Evolutionary conservation across 345 rosid genomes (phyloP), one percentile per base, ranked within the genome.

Genomic region (Eucalyptus microcorys): DNA sequence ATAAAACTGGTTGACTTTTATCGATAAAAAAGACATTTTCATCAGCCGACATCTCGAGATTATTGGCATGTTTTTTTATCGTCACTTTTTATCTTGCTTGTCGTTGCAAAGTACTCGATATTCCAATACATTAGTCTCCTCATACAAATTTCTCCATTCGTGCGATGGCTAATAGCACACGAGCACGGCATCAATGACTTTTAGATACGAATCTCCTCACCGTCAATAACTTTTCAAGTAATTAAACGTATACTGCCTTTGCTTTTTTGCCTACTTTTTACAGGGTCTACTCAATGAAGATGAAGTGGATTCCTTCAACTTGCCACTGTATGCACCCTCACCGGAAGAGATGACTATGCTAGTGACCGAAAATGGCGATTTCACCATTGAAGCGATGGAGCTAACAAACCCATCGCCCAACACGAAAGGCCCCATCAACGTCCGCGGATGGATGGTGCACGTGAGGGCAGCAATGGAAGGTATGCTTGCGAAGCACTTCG

Each of bases 381-480:
- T 95, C 92, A 91, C 53, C 37, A 87, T 94, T 6, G 95, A 93
- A 80, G 84, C 42, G 27, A 89, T 91, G 47, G 94, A 92, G 59
- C 79, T 91, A 19, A 92, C 91, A 4, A 92, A 93, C 88, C 95
- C 95, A 40, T 81, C 94, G 17, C 92, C 94, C 13, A 90, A 93
- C 93, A 57, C 91, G 26, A 87, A 90, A 32, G 93, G 87, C 4
- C 92, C 93, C 17, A 89, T 92, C 27, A 89, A 94, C 87, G 87
- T 93, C 83, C 86, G 47, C 7, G 91, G 89, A 49, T 95, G 88
- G 83, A 87, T 90, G 37, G 87, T 79, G 84, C 95, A 93, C 71
- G 88, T 94, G 50, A 92, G 94, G 86, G 97, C 94, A 49, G 96
- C 95, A 24, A 93, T 88, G 92, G 95, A 93, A 84, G 92, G 87